phyloP scores from a whole-genome alignment of 345 rosid genomes.

The Rhizophora mangle region DNA sequence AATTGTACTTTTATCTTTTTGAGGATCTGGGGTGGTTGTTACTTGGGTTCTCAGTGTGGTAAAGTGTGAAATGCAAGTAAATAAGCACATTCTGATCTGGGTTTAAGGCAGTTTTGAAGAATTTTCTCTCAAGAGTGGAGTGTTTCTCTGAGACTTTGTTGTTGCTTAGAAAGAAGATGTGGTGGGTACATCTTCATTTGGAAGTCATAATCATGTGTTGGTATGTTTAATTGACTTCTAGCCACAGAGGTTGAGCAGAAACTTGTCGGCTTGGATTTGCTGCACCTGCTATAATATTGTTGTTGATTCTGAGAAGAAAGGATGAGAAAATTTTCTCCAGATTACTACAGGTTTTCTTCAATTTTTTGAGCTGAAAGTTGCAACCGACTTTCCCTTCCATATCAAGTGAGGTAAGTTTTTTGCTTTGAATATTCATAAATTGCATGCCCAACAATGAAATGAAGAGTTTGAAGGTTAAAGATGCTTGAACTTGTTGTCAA shows the following conservation, averaged over 20 bases:
- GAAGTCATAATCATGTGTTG: conserved; percentile 24
- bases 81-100: conserved; percentile 13
- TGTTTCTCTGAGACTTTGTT: conserved; percentile 14
- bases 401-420: not conserved
- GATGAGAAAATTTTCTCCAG: conserved; percentile 1
- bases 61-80: conserved; percentile 21
- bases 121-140: conserved; percentile 7
- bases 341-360: not conserved
- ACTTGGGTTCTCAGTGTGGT: conserved; percentile 13
- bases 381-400: not conserved
- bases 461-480: too few species aligned
- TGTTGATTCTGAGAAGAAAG: conserved; percentile 1
- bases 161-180: conserved; percentile 5
- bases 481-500: too few species aligned
- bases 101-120: conserved; percentile 17
- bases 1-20: not conserved
- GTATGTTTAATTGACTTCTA: conserved; percentile 14
- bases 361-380: not conserved
- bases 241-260: conserved; percentile 15
- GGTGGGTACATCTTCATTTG: conserved; percentile 25
- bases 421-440: too few species aligned
- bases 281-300: not conserved
- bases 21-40: conserved; percentile 9
- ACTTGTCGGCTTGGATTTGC: conserved; percentile 17
- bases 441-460: too few species aligned